A percentile compares a stretch with the other conserved stretches of the same genome.
These are phyloP conservation scores for Cryptomeria japonica DNA, from an alignment of 75 land plant genomes.

Conservation along the genomic window DNA sequence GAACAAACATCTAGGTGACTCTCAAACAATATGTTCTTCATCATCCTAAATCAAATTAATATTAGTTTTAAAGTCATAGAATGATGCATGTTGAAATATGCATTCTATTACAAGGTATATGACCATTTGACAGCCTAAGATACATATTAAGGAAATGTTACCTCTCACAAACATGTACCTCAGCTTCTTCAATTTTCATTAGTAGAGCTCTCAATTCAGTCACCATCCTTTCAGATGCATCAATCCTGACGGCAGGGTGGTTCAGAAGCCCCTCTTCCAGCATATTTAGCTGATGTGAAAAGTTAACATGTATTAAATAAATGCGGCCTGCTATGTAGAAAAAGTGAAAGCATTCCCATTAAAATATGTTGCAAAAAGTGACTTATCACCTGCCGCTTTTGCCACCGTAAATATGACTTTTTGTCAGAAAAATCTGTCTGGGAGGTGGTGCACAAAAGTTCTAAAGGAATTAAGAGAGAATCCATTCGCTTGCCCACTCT, in stretches of 20 bases:
- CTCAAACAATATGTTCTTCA: not conserved
- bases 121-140: not conserved
- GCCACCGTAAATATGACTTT: constrained; percentile 87
- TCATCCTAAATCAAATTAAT: not conserved
- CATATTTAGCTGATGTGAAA: constrained; percentile 66
- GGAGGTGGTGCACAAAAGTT: constrained; percentile 78
- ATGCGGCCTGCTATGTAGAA: not conserved
- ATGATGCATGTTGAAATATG: not conserved
- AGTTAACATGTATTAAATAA: constrained; percentile 3
- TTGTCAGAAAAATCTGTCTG: constrained; percentile 83
- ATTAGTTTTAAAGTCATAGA: not conserved
- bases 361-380: not conserved
- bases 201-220: constrained; percentile 70
- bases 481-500: constrained; percentile 97
- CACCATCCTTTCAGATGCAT: constrained; percentile 59
- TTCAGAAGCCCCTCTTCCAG: constrained; percentile 92
- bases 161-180: constrained; percentile 49
- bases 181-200: constrained; percentile 93
- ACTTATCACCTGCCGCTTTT: constrained; percentile 82
- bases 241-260: constrained; percentile 78
- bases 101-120: not conserved
- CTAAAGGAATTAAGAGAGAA: constrained; percentile 83
- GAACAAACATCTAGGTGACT: not conserved
- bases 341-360: constrained; percentile 12
- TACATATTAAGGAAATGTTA: constrained; percentile 8